Evolutionary conservation across 2,329 filamentous ascomycete genomes (phyloP), one percentile per base, ranked within the genome.

Genomic region (Podosphaera aphanis): DNA sequence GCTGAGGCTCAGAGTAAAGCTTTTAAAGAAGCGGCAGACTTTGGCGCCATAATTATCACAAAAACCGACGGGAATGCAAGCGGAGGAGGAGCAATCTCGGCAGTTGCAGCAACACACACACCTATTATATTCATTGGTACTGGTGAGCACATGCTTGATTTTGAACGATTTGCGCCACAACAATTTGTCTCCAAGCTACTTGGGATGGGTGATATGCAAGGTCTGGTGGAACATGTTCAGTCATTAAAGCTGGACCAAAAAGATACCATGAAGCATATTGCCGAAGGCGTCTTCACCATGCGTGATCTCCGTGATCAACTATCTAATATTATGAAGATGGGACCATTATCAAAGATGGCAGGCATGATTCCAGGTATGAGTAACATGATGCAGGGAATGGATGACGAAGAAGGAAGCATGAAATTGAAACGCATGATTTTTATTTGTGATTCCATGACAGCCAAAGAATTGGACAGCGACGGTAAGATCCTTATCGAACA

Each of bases 271-370:
- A 98, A 98, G 68, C 88, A 98, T 65, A 92, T 98, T 53, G 81
- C 84, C 5, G 88, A 94, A 58, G 90, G 90, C 47, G 86, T 94
- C 51, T 98, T 95, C 63, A 93, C 90, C 0, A 73, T 98, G 29
- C 80, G 90, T 46, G 90, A 98, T 60, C 71, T 98, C 53, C 77
- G 90, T 18, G 90, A 98, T 60, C 92, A 98, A 60, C 75, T 98
- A 11, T 81, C 80, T 48, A 95, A 95, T 57, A 94, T 98, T 58
- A 94, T 95, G 85, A 98, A 98, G 66, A 95, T 98, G 90, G 90
- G 90, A 0, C 90, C 90, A 0, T 66, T 98, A 1, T 92, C 83
- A 16, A 95, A 98, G 61, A 92, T 98, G 74, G 92, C 88, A 0
- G 85, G 86, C 56, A 98, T 98, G 90, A 95, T 98, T 51, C 90